Evolutionary conservation across 371 early-diverging fungal species (phyloP).

Genomic region (Mucor racemosus): DNA sequence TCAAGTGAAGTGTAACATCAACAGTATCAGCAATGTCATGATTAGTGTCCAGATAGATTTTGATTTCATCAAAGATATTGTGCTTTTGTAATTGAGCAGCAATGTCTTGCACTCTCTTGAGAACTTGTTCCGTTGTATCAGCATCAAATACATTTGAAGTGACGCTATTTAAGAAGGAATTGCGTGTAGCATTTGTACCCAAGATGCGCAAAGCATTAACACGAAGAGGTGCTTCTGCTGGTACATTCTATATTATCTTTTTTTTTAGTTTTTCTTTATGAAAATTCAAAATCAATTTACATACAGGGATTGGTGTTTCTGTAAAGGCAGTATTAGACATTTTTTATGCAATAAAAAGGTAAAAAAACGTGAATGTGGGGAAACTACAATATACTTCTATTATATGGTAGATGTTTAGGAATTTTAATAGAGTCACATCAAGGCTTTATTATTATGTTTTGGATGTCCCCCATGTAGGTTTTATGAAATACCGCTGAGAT

Average conservation of each 20-base stretch:
- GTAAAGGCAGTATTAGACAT: slow-evolving; percentile 17
- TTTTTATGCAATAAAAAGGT: slow-evolving; percentile 12
- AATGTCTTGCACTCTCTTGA: slow-evolving; percentile 61
- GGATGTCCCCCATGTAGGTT: not conserved
- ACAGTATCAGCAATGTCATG: slow-evolving; percentile 52
- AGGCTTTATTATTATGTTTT: not conserved
- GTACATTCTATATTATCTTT: not conserved
- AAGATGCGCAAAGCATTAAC: slow-evolving; percentile 47
- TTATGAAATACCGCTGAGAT: slow-evolving; percentile 26
- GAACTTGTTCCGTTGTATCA: slow-evolving; percentile 62
- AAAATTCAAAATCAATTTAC: not conserved
- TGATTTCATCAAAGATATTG: slow-evolving; percentile 78
- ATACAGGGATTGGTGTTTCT: slow-evolving; percentile 4
- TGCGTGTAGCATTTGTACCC: slow-evolving; percentile 42
- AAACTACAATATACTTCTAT: not conserved
- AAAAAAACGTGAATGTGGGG: slow-evolving; percentile 1
- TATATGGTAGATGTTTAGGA: not conserved
- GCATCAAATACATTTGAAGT: slow-evolving; percentile 50
- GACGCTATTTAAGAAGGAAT: slow-evolving; percentile 47
- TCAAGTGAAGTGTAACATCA: slow-evolving; percentile 64
- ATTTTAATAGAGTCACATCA: not conserved
- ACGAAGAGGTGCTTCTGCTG: slow-evolving; percentile 48
- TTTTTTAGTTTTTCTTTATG: not conserved
- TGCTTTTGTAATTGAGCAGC: slow-evolving; percentile 69
- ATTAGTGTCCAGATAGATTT: slow-evolving; percentile 68